Evolutionary conservation across 495 filamentous ascomycete species (phyloP).

Genomic region (Talaromyces borbonicus): DNA sequence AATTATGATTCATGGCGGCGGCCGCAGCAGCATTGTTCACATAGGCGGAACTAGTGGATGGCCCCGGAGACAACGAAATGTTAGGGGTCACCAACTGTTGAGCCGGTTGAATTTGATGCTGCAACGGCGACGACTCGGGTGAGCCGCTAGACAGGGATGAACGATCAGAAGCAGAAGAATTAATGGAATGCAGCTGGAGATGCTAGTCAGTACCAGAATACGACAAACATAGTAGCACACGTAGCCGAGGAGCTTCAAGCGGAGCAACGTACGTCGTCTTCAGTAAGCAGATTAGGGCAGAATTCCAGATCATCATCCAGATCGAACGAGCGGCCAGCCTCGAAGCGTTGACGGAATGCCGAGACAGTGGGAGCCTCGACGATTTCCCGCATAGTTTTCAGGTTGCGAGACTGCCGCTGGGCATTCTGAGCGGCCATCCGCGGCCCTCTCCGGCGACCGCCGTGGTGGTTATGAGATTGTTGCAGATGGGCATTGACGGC

Average conservation of each 20-base stretch:
- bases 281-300: conserved; percentile 85
- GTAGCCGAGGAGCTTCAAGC: neutral
- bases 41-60: conserved; percentile 52
- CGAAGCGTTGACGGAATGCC: conserved; percentile 74
- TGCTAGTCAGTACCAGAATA: conserved; percentile 7
- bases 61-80: conserved; percentile 71
- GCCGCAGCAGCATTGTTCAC: conserved; percentile 42
- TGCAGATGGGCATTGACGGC: conserved; percentile 36
- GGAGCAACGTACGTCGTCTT: conserved; percentile 76
- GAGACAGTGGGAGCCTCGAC: conserved; percentile 64
- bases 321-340: conserved; percentile 90
- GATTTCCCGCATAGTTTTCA: conserved; percentile 80
- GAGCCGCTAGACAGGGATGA: conserved; percentile 92
- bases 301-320: conserved; percentile 96
- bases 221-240: neutral
- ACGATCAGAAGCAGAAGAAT: conserved; percentile 81
- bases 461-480: conserved; percentile 66
- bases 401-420: conserved; percentile 75
- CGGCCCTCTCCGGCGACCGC: conserved; percentile 79
- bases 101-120: conserved; percentile 65
- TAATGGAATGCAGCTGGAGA: conserved; percentile 71
- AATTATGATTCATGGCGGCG: conserved; percentile 21
- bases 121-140: conserved; percentile 80
- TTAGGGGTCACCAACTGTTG: conserved; percentile 60
- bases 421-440: conserved; percentile 70